Evolutionary conservation across 345 rosid genomes (phyloP).

Genomic region (Populus alba): DNA sequence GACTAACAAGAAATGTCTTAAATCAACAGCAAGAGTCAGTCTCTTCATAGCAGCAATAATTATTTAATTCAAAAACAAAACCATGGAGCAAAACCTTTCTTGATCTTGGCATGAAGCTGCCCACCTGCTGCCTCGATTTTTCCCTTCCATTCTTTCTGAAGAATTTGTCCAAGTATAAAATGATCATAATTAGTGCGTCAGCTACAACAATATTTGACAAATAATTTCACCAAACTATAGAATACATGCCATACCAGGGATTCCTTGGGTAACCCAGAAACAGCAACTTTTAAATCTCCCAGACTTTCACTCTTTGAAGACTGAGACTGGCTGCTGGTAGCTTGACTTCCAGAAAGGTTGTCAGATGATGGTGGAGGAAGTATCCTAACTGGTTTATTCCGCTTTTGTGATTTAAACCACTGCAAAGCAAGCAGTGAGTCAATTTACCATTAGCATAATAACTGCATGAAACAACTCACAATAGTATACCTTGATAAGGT

Average conservation of each 20-base stretch:
- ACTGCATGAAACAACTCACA: background rate
- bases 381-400: constrained; percentile 57
- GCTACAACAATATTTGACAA: background rate
- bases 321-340: constrained; percentile 38
- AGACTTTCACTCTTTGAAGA: constrained; percentile 58
- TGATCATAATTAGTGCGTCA: constrained; percentile 1
- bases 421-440: constrained; percentile 35
- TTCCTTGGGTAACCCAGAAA: constrained; percentile 60
- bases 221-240: constrained; percentile 1
- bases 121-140: constrained; percentile 79
- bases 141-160: constrained; percentile 80
- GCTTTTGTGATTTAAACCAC: constrained; percentile 90
- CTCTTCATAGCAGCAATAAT: background rate
- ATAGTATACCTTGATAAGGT: constrained; percentile 34
- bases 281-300: constrained; percentile 65
- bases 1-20: background rate
- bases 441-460: constrained; percentile 15
- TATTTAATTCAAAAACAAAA: constrained; percentile 11
- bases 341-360: constrained; percentile 43
- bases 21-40: background rate
- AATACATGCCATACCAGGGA: constrained; percentile 38
- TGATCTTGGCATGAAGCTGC: constrained; percentile 61
- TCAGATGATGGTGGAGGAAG: constrained; percentile 42
- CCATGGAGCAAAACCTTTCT: constrained; percentile 49
- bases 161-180: constrained; percentile 22